Evolutionary conservation across 2,329 filamentous ascomycete species (phyloP), one percentile per base, ranked within the genome.

Genomic region (Sarocladiaceae sp.): DNA sequence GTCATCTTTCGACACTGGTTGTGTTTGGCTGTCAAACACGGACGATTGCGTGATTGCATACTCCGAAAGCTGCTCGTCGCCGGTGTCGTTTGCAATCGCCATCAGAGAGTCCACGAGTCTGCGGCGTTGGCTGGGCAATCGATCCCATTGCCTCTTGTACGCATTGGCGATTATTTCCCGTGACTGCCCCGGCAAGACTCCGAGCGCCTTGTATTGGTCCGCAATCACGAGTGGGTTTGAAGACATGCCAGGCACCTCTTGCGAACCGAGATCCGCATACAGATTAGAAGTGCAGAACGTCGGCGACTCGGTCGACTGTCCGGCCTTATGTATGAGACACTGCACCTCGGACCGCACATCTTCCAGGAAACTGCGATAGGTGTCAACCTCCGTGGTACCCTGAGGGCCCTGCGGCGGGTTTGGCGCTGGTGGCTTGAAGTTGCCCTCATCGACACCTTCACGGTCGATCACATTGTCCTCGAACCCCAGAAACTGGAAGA

Each of bases 401-500:
- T 62, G 62, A 40, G 66, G 66, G 3, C 66, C 66, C 8, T 56
- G 57, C 47, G 63, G 60, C 25, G 60, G 73, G 56, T 60, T 61
- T 42, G 68, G 65, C 1, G 57, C 57, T 17, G 62, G 68, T 18
- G 67, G 71, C 13, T 61, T 66, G 56, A 68, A 70, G 47, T 55
- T 64, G 3, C 68, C 63, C 59, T 74, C 63, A 42, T 71, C 66
- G 2, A 77, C 68, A 2, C 64, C 71, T 15, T 71, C 67, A 8
- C 64, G 64, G 7, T 44, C 31, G 6, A 49, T 23, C 2, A 63
- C 51, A 2, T 66, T 61, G 58, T 79, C 75, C 2, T 63, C 57
- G 42, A 81, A 82, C 11, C 75, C 77, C 4, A 83, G 65, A 12
- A 70, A 69, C 13, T 64, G 65, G 57, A 82, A 78, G 12, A 83